These are phyloP conservation scores for Cladosporium colombiae DNA, from an alignment of 2,329 filamentous ascomycete genomes.

Conservation along the genomic window DNA sequence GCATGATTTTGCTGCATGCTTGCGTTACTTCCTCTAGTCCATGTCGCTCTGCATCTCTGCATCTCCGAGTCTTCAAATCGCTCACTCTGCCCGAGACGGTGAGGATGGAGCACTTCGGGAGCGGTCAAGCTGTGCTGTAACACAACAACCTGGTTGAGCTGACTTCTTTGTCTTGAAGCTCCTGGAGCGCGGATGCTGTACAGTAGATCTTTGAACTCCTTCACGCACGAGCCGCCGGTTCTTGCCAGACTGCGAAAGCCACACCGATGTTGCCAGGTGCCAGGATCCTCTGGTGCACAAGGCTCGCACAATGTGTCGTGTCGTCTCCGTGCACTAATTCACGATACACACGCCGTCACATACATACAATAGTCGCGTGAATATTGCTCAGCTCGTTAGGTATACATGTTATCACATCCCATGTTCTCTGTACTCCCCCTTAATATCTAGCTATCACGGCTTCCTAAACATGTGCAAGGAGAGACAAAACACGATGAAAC, in stretches of 20 bases:
- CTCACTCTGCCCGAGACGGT: neutral
- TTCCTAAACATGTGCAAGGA: neutral
- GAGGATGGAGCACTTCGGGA: neutral
- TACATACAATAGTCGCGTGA: neutral
- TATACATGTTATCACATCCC: neutral
- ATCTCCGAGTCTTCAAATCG: conserved; percentile 2
- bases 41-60: neutral
- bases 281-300: neutral
- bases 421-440: neutral
- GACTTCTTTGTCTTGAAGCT: conserved; percentile 1
- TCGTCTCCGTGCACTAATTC: neutral
- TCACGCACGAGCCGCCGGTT: conserved; percentile 7
- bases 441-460: neutral
- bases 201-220: conserved; percentile 4
- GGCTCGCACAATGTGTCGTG: neutral
- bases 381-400: neutral
- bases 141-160: neutral
- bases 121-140: neutral
- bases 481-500: neutral
- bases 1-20: neutral
- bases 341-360: neutral
- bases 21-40: neutral
- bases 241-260: conserved; percentile 3
- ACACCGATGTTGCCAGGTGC: neutral
- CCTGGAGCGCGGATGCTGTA: conserved; percentile 5